Evolutionary conservation across 768 basidiomycete species (phyloP).

Genomic region (Tricholoma matsutake): DNA sequence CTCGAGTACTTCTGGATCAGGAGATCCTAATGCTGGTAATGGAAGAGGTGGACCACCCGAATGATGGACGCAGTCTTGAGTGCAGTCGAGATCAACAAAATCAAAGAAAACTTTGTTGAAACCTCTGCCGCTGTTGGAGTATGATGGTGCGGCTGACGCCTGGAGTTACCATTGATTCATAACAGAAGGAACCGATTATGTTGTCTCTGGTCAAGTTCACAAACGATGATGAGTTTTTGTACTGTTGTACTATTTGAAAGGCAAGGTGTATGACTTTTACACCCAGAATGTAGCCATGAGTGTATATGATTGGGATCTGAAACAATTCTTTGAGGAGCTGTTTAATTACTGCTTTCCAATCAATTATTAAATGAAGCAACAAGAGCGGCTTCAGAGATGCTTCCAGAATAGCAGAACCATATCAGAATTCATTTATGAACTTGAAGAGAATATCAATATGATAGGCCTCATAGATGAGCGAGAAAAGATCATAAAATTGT

Average conservation of each 20-base stretch:
- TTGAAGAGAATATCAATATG: too few species aligned
- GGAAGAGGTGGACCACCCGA: background rate
- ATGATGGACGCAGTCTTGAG: background rate
- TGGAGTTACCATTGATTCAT: background rate
- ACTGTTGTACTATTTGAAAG: too few species aligned
- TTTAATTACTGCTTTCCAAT: too few species aligned
- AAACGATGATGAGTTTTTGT: background rate
- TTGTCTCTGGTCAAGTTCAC: background rate
- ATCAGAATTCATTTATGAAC: slow-evolving; percentile 28
- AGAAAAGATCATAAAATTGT: slow-evolving; percentile 30
- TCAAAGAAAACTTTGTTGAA: background rate
- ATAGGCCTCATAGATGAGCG: slow-evolving; percentile 24
- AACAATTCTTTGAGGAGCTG: slow-evolving; percentile 19
- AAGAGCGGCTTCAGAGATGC: slow-evolving; percentile 17
- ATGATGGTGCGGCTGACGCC: slow-evolving; percentile 1
- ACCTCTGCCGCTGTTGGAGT: background rate
- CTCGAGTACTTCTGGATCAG: background rate
- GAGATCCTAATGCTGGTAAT: background rate
- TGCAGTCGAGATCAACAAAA: background rate
- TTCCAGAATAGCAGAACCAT: slow-evolving; percentile 27
- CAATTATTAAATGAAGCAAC: slow-evolving; percentile 12
- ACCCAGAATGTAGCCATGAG: slow-evolving; percentile 21
- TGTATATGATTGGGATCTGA: slow-evolving; percentile 22
- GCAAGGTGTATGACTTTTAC: too few species aligned
- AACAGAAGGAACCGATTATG: slow-evolving; percentile 2